Evolutionary conservation across 106 monocot genomes (phyloP).

Genomic region (Amphibolis antarctica): DNA sequence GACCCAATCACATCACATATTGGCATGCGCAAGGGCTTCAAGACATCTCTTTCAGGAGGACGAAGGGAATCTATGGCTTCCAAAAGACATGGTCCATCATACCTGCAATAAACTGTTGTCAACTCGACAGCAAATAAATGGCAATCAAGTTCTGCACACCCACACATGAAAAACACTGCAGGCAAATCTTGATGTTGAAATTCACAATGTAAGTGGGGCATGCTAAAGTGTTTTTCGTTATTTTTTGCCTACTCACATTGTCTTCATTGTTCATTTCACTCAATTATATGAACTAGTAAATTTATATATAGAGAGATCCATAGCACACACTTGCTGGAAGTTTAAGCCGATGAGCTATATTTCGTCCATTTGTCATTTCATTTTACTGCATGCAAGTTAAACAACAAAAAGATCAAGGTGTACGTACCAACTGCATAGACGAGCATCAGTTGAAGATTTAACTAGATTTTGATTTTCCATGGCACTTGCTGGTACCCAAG

Average conservation of each 20-base stretch:
- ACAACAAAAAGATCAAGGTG: background rate
- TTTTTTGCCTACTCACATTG: too few species aligned
- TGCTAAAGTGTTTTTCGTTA: too few species aligned
- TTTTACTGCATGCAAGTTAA: background rate
- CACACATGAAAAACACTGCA: too few species aligned
- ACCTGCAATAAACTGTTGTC: slow-evolving; percentile 33
- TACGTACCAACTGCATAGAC: slow-evolving; percentile 57
- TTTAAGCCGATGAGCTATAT: too few species aligned
- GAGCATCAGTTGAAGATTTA: slow-evolving; percentile 35
- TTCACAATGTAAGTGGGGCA: too few species aligned
- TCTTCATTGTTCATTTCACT: too few species aligned
- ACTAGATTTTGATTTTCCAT: slow-evolving; percentile 83
- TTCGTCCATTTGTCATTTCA: too few species aligned
- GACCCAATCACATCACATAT: slow-evolving; percentile 77
- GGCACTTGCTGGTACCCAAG: slow-evolving; percentile 80
- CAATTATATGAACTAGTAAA: too few species aligned
- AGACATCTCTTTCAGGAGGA: slow-evolving; percentile 42
- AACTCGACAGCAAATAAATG: background rate
- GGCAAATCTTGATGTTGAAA: too few species aligned
- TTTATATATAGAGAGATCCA: too few species aligned
- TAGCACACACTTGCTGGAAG: too few species aligned
- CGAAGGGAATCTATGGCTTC: slow-evolving; percentile 65
- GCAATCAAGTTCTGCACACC: background rate
- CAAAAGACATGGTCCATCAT: slow-evolving; percentile 51
- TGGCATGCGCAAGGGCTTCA: slow-evolving; percentile 71